Conservation (phyloP, 169 alveolate species). For the Cryptosporidium andersoni region DNA sequence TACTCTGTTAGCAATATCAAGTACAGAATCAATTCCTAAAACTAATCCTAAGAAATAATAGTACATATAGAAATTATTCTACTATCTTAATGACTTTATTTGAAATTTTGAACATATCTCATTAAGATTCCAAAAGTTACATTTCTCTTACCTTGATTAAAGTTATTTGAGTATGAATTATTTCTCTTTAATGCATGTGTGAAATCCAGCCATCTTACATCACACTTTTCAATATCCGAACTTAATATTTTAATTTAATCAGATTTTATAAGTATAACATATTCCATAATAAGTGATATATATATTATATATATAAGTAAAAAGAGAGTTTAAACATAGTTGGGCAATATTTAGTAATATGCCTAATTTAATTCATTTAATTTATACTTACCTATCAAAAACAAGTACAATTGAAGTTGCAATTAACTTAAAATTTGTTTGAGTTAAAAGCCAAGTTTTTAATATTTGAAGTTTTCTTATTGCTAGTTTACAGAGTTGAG, state of each 20-base stretch:
- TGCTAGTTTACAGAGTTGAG: slow-evolving; percentile 2
- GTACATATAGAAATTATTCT: too few relatives aligned
- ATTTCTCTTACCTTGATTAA: too few relatives aligned
- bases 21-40: too few relatives aligned
- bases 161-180: too few relatives aligned
- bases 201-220: slow-evolving; percentile 53
- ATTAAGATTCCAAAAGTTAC: too few relatives aligned
- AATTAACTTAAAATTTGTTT: slow-evolving; percentile 35
- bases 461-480: slow-evolving; percentile 10
- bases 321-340: not conserved
- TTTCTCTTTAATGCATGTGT: slow-evolving; percentile 41
- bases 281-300: too few relatives aligned
- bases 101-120: too few relatives aligned
- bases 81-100: too few relatives aligned
- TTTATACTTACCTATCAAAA: slow-evolving; percentile 53
- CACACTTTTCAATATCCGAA: slow-evolving; percentile 33
- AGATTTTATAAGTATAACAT: too few relatives aligned
- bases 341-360: not conserved
- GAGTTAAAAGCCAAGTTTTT: slow-evolving; percentile 20
- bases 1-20: too few relatives aligned
- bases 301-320: not conserved
- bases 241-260: not conserved
- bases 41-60: too few relatives aligned
- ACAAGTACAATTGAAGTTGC: slow-evolving; percentile 40
- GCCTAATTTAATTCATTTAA: not conserved